These are phyloP conservation scores for Diversispora epigaea DNA, from an alignment of 192 early-diverging fungal species.

Conservation along the genomic window DNA sequence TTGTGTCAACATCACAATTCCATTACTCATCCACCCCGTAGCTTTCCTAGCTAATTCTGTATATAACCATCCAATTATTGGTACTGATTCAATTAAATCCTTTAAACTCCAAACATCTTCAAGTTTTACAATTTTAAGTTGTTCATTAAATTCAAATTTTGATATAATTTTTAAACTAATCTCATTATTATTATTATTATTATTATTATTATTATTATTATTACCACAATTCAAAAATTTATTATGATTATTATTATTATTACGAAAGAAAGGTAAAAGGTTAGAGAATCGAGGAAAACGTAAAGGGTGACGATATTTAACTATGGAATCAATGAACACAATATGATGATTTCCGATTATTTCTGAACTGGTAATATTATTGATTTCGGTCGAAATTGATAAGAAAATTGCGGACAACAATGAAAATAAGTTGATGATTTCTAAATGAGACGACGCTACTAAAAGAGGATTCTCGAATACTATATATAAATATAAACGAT, in stretches of 20 bases:
- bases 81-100: slow-evolving; percentile 28
- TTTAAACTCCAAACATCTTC: slow-evolving; percentile 32
- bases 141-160: slow-evolving; percentile 27
- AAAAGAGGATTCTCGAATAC: slow-evolving; percentile 30
- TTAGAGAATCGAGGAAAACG: neutral
- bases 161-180: slow-evolving; percentile 7
- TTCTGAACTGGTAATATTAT: neutral
- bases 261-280: neutral
- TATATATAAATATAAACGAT: slow-evolving; percentile 4
- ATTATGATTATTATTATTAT: neutral
- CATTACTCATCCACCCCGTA: slow-evolving; percentile 10
- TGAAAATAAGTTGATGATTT: slow-evolving; percentile 13
- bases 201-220: neutral
- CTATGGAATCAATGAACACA: slow-evolving; percentile 15
- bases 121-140: slow-evolving; percentile 31
- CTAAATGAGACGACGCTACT: neutral
- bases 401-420: slow-evolving; percentile 1
- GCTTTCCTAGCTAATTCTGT: slow-evolving; percentile 18
- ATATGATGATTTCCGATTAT: slow-evolving; percentile 18
- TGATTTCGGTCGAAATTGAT: slow-evolving; percentile 5
- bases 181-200: neutral
- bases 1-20: neutral
- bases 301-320: slow-evolving; percentile 17
- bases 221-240: neutral
- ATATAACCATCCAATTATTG: slow-evolving; percentile 31